Evolutionary conservation across 2,329 filamentous ascomycete genomes (phyloP).

Genomic region (Exserohilum rostratum): DNA sequence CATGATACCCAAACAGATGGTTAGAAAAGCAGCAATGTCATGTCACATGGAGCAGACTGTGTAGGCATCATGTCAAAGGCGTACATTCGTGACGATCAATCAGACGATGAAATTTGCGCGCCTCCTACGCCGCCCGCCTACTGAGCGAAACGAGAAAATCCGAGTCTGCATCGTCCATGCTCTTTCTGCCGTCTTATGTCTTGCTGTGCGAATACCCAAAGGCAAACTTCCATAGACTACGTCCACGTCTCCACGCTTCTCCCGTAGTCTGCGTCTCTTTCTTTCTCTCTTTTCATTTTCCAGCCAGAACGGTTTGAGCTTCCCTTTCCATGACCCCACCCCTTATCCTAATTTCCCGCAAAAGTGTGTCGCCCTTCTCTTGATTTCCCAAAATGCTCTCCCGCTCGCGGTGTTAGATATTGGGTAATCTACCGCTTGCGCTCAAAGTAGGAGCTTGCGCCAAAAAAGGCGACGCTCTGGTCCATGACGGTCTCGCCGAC

Average conservation of each 20-base stretch:
- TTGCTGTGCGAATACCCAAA: background rate
- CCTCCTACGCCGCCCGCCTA: conserved; percentile 7
- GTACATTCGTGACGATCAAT: conserved; percentile 8
- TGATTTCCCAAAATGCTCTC: background rate
- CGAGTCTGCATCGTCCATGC: background rate
- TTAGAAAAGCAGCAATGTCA: background rate
- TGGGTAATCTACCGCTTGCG: conserved; percentile 64
- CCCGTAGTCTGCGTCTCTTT: background rate
- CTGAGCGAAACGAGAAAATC: background rate
- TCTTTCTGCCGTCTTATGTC: background rate
- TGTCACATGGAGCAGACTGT: background rate
- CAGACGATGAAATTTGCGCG: conserved; percentile 6
- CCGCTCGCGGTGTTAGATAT: background rate
- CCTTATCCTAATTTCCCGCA: background rate
- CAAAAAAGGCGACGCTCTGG: conserved; percentile 89
- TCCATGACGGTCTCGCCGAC: conserved; percentile 99
- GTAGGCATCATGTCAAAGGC: background rate
- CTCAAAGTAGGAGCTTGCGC: conserved; percentile 89
- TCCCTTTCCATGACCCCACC: background rate
- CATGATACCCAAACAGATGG: conserved; percentile 11
- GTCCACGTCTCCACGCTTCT: background rate
- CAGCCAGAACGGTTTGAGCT: background rate
- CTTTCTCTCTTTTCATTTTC: background rate
- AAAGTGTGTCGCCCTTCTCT: background rate
- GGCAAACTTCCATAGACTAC: background rate